Evolutionary conservation across 1,284 basidiomycete species (phyloP).

Genomic region (Leccinum huronense): DNA sequence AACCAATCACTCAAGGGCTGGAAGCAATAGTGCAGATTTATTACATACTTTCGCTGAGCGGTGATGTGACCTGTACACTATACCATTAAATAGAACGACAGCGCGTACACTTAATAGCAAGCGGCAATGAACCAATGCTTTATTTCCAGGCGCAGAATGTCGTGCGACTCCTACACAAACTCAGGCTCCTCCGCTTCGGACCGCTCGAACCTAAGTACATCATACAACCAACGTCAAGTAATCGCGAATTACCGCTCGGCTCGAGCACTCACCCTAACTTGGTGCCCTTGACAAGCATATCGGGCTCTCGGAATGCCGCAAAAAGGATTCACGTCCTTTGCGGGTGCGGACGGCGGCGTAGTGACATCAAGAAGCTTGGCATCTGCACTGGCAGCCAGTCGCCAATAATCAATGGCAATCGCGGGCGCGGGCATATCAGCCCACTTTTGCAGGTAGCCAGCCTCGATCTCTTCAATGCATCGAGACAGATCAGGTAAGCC

Average conservation of each 20-base stretch:
- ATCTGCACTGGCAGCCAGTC: conserved; percentile 64
- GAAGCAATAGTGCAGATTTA: no score
- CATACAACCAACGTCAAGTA: conserved; percentile 11
- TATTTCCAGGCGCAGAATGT: no score
- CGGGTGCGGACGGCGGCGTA: conserved; percentile 86
- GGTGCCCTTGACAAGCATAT: conserved; percentile 77
- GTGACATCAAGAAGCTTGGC: conserved; percentile 84
- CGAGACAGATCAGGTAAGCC: conserved; percentile 43
- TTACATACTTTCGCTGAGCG: no score
- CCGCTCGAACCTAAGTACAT: conserved; percentile 62
- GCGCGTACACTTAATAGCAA: no score
- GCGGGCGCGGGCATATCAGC: conserved; percentile 67
- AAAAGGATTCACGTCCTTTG: conserved; percentile 87
- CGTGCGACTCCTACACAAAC: conserved; percentile 43
- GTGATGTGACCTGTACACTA: no score
- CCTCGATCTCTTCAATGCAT: conserved; percentile 81
- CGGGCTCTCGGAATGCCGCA: conserved; percentile 87
- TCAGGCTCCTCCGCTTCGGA: conserved; percentile 69
- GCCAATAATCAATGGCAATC: conserved; percentile 96
- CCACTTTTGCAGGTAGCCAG: conserved; percentile 90
- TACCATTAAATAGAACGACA: no score
- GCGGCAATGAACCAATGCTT: no score
- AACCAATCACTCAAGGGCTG: no score
- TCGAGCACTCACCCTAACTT: conserved; percentile 60
- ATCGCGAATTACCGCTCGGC: no score